phyloP scores from a whole-genome alignment of 805 yeast genomes.

The Kluyveromyces aestuarii region DNA sequence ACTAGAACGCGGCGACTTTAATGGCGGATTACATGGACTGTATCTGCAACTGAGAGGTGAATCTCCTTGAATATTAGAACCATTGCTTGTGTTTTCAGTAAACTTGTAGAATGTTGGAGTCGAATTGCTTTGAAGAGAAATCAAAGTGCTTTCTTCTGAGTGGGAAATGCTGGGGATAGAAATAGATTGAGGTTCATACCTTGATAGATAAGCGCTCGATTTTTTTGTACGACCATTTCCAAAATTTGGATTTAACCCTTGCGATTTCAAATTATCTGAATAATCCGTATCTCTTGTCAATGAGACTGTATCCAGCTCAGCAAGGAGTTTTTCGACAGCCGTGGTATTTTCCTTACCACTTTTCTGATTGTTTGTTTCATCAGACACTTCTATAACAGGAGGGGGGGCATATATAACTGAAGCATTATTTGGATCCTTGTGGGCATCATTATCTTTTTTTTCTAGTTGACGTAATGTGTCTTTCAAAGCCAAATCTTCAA shows the following conservation, averaged over 20 bases:
- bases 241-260: background rate
- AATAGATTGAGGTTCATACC: conserved; percentile 7
- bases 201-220: conserved; percentile 29
- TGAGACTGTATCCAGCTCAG: conserved; percentile 23
- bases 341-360: background rate
- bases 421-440: background rate
- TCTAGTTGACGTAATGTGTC: too few relatives aligned
- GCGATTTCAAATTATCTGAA: background rate
- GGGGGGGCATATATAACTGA: background rate
- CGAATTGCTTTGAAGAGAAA: conserved; percentile 2
- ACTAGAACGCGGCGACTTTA: background rate
- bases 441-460: too few relatives aligned
- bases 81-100: background rate
- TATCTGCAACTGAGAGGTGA: background rate
- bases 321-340: conserved; percentile 22
- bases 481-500: too few relatives aligned
- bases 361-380: background rate
- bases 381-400: background rate
- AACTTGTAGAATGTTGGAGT: conserved; percentile 21
- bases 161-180: background rate
- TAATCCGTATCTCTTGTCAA: conserved; percentile 16
- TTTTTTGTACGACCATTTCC: conserved; percentile 12
- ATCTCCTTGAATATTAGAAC: background rate
- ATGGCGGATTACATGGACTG: background rate
- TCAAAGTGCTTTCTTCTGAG: background rate